Conservation (phyloP, 2,329 filamentous ascomycete species). For the Cladophialophora immunda region DNA sequence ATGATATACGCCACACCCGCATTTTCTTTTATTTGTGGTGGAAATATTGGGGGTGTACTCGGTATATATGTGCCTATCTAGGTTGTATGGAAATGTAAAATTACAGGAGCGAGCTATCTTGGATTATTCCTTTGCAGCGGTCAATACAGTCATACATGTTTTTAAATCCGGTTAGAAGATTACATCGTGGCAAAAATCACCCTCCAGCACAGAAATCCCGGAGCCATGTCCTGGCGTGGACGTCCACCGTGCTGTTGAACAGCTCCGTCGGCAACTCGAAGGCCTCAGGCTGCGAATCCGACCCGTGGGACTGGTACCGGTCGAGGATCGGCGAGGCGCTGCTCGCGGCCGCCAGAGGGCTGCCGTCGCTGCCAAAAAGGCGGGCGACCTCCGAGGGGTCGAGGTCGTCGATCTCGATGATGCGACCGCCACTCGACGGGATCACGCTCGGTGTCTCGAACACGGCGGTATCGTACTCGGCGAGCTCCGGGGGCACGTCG, state of each 20-base stretch:
- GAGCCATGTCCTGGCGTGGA: conserved; percentile 17
- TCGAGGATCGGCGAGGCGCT: not conserved
- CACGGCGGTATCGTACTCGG: not conserved
- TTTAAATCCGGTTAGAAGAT: not conserved
- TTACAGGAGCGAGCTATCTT: no score
- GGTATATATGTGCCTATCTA: no score
- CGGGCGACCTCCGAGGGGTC: not conserved
- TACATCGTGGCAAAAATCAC: not conserved
- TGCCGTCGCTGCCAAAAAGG: not conserved
- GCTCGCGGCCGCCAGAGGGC: not conserved
- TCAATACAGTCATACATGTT: not conserved
- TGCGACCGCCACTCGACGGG: no score
- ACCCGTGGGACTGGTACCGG: not conserved
- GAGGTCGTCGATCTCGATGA: not conserved
- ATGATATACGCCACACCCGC: not conserved
- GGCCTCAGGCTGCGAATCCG: not conserved
- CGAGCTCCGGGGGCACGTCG: conserved; percentile 12
- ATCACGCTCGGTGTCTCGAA: not conserved
- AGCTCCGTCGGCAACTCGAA: conserved; percentile 12
- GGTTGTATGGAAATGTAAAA: not conserved
- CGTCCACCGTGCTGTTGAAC: conserved; percentile 3
- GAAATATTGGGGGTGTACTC: no score
- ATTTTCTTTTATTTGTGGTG: not conserved
- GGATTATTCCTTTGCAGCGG: no score
- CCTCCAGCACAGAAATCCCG: conserved; percentile 7